phyloP scores from a whole-genome alignment of 2,329 filamentous ascomycete species.

The Metarhizium robertsii region DNA sequence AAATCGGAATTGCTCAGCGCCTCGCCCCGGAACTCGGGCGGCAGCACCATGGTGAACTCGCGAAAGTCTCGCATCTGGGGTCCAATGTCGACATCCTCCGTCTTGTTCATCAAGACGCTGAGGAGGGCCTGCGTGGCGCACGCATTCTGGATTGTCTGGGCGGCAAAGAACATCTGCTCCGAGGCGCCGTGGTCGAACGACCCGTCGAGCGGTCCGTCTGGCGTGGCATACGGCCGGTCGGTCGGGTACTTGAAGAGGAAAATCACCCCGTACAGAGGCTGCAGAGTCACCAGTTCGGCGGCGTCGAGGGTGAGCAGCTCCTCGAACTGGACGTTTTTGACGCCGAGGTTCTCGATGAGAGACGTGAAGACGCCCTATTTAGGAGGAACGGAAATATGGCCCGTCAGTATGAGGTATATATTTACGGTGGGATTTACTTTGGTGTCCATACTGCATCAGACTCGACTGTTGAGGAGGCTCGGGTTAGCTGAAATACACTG shows the following conservation, averaged over 20 bases:
- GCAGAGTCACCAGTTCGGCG: conserved; percentile 58
- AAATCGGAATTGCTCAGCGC: conserved; percentile 54
- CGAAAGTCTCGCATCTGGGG: conserved; percentile 65
- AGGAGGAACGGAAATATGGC: neutral
- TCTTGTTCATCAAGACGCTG: conserved; percentile 83
- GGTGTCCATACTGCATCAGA: conserved; percentile 73
- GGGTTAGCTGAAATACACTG: conserved; percentile 1
- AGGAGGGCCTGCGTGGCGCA: conserved; percentile 94
- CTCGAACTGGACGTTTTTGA: conserved; percentile 92
- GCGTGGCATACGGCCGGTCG: conserved; percentile 50
- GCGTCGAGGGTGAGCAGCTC: conserved; percentile 86
- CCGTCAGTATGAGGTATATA: neutral
- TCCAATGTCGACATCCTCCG: conserved; percentile 62
- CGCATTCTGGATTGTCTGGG: conserved; percentile 96
- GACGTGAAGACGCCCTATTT: conserved; percentile 85
- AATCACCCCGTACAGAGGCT: conserved; percentile 87
- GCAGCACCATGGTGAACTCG: conserved; percentile 79
- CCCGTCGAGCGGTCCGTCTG: conserved; percentile 67
- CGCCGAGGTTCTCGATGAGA: conserved; percentile 82
- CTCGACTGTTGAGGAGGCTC: conserved; percentile 50
- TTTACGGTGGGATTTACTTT: neutral
- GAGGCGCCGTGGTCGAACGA: conserved; percentile 67
- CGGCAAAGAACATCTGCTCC: conserved; percentile 82
- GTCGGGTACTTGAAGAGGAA: conserved; percentile 97
- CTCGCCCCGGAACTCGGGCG: conserved; percentile 59